Conservation (phyloP, 768 basidiomycete genomes). For the Boletus edulis region DNA sequence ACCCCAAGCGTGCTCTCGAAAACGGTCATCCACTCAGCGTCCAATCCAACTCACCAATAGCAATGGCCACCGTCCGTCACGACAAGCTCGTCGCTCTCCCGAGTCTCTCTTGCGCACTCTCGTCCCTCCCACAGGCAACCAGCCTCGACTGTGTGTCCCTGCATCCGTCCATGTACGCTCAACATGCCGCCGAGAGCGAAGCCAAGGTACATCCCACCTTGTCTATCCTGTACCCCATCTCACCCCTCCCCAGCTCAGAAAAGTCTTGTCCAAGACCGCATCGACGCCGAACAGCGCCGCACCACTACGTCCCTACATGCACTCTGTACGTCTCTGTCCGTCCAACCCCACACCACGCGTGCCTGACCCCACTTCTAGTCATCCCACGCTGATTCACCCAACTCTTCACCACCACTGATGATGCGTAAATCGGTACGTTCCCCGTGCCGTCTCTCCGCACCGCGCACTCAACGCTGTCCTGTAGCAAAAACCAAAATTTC, state of each 20-base stretch:
- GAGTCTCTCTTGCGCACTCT: slow-evolving; percentile 66
- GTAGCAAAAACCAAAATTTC: slow-evolving; percentile 36
- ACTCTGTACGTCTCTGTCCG: slow-evolving; percentile 32
- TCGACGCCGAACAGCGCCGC: slow-evolving; percentile 35
- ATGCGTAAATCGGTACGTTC: slow-evolving; percentile 52
- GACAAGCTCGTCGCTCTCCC: slow-evolving; percentile 68
- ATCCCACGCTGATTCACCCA: slow-evolving; percentile 35
- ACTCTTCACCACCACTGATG: slow-evolving; percentile 47
- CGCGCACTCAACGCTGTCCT: background rate
- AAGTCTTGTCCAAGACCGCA: slow-evolving; percentile 56
- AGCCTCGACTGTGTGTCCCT: slow-evolving; percentile 63
- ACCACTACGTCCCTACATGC: slow-evolving; percentile 33
- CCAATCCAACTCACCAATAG: background rate
- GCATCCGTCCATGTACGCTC: slow-evolving; percentile 69
- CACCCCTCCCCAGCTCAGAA: slow-evolving; percentile 47
- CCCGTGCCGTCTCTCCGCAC: background rate
- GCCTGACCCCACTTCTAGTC: slow-evolving; percentile 29
- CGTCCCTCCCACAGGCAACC: slow-evolving; percentile 68
- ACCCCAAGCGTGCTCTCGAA: background rate
- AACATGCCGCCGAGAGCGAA: slow-evolving; percentile 68
- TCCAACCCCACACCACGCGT: background rate
- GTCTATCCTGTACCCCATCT: slow-evolving; percentile 3
- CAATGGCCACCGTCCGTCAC: slow-evolving; percentile 36
- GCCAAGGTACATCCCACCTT: slow-evolving; percentile 52
- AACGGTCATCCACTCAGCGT: too few species aligned